These are phyloP conservation scores for Ogataea philodendri DNA, from an alignment of 805 yeast species.

Conservation along the genomic window DNA sequence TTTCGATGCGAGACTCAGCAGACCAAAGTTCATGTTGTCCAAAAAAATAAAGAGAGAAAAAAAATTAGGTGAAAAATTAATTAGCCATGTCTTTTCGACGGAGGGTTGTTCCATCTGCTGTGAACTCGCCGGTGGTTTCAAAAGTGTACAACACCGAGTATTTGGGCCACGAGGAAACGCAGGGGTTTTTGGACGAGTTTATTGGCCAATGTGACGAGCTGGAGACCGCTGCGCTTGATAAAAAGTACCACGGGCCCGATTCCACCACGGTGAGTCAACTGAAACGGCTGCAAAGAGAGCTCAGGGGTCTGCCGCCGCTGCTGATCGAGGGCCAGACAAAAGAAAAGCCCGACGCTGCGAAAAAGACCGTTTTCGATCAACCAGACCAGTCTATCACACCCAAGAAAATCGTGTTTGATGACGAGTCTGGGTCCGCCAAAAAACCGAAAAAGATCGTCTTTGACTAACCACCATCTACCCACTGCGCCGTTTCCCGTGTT, in stretches of 20 bases:
- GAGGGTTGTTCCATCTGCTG: constrained; percentile 42
- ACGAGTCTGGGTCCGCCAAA: constrained; percentile 8
- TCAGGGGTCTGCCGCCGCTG: constrained; percentile 38
- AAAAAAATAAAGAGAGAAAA: constrained; percentile 1
- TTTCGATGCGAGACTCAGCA: constrained; percentile 14
- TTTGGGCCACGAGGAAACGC: constrained; percentile 25
- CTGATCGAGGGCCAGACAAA: constrained; percentile 24
- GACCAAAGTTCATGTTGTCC: constrained; percentile 7
- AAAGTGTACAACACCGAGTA: constrained; percentile 27
- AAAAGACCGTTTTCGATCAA: constrained; percentile 19
- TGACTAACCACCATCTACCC: too few species aligned
- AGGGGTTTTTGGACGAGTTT: constrained; percentile 26
- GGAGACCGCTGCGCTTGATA: constrained; percentile 13
- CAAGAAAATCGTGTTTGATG: constrained; percentile 22
- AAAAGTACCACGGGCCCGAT: constrained; percentile 27
- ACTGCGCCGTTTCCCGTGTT: too few species aligned
- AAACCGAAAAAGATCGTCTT: constrained; percentile 14
- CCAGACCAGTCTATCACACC: constrained; percentile 13
- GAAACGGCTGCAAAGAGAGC: constrained; percentile 37
- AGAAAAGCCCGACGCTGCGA: constrained; percentile 16
- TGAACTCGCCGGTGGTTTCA: constrained; percentile 47
- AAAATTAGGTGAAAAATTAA: constrained; percentile 4
- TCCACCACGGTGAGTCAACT: constrained; percentile 33
- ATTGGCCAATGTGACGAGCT: constrained; percentile 24
- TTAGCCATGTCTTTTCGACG: constrained; percentile 34